Percentiles rank a stretch among this genome's conserved stretches.
phyloP scores from a whole-genome alignment of 1,284 basidiomycete species.

The Macrocystidia cucumis region DNA sequence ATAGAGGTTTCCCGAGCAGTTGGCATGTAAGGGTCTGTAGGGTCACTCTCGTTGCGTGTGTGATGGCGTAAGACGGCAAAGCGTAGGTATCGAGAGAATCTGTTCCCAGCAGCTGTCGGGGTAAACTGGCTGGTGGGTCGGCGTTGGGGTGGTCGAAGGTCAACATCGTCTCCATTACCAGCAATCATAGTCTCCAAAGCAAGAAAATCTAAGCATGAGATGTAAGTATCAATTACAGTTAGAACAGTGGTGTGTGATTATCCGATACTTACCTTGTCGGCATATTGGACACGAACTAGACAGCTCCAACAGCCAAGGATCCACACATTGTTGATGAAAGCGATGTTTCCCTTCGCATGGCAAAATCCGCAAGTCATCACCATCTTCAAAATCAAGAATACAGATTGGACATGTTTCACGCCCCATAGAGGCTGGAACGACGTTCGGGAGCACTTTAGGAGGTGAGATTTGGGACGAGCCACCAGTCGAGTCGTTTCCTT shows the following conservation, averaged over 20 bases:
- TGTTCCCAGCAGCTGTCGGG: constrained; percentile 20
- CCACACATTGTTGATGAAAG: constrained; percentile 81
- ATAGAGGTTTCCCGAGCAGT: constrained; percentile 19
- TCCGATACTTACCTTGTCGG: constrained; percentile 58
- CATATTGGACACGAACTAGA: constrained; percentile 89
- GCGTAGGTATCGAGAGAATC: constrained; percentile 64
- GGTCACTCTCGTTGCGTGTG: constrained; percentile 16
- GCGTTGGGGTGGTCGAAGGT: constrained; percentile 5
- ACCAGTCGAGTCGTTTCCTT: constrained; percentile 4
- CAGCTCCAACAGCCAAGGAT: constrained; percentile 85
- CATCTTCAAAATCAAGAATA: constrained; percentile 87
- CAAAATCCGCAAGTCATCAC: constrained; percentile 82
- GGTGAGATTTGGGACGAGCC: constrained; percentile 8
- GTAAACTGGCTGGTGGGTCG: constrained; percentile 3
- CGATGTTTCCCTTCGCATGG: constrained; percentile 86
- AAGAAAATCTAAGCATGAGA: constrained; percentile 37
- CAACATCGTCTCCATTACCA: constrained; percentile 19
- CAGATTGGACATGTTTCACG: constrained; percentile 91
- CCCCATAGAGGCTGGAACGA: constrained; percentile 60
- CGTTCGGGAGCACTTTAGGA: constrained; percentile 20
- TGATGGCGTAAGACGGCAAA: constrained; percentile 44
- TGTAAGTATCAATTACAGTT: constrained; percentile 2
- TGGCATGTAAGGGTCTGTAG: constrained; percentile 24
- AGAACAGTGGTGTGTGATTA: constrained; percentile 1
- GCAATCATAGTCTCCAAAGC: constrained; percentile 41